phyloP scores from a whole-genome alignment of 345 rosid species.

The Eucalyptus regnans region DNA sequence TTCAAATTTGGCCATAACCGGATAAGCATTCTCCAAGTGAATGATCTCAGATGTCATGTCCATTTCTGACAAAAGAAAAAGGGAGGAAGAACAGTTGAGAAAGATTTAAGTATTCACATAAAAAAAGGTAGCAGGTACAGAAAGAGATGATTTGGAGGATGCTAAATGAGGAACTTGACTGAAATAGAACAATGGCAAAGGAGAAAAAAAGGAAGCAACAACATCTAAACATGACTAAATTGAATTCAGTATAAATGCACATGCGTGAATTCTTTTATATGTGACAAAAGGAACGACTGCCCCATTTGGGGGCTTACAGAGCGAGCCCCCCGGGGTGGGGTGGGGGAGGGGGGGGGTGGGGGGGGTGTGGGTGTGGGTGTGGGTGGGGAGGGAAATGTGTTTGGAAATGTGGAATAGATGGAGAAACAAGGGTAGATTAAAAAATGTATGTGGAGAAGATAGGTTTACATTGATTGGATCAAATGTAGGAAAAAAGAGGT shows the following conservation, averaged over 20 bases:
- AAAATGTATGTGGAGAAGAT: neutral
- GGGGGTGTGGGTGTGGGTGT: too few species aligned
- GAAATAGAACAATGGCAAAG: neutral
- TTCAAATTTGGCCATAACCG: constrained; percentile 38
- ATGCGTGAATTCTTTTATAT: neutral
- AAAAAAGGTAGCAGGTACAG: neutral
- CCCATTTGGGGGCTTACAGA: neutral
- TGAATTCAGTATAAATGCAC: neutral
- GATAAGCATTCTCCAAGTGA: constrained; percentile 36
- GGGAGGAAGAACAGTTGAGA: neutral
- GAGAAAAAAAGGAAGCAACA: neutral
- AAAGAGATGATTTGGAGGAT: neutral
- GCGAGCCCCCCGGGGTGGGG: too few species aligned
- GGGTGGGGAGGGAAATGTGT: neutral
- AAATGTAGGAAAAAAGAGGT: neutral
- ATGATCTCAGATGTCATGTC: constrained; percentile 15
- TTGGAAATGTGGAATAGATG: neutral
- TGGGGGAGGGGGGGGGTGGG: rapidly evolving
- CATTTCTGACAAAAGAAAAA: constrained; percentile 15
- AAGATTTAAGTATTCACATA: neutral
- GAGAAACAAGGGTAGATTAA: neutral
- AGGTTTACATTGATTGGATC: neutral
- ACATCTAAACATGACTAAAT: neutral
- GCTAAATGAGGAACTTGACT: neutral
- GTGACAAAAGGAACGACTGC: neutral